Conservation (phyloP, 352 stramenopile species). For the Globisporangium nagaii region DNA sequence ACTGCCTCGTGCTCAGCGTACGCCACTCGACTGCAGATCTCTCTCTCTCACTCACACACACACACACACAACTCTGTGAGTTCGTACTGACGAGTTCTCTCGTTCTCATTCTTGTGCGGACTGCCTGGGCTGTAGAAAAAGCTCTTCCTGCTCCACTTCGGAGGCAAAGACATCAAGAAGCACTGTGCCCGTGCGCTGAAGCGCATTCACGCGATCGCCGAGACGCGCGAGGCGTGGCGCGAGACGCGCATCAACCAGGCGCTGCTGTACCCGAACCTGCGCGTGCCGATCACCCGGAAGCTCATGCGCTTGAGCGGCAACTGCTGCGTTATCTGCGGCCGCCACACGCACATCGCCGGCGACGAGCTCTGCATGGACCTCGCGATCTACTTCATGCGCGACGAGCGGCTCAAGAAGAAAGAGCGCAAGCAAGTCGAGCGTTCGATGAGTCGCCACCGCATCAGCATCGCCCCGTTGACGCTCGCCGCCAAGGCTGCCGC, state of each 20-base stretch:
- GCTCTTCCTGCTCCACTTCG: slow-evolving; percentile 68
- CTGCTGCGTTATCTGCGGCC: slow-evolving; percentile 66
- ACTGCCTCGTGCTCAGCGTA: slow-evolving; percentile 74
- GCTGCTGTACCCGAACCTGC: slow-evolving; percentile 57
- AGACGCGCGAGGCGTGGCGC: slow-evolving; percentile 59
- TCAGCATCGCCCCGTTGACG: slow-evolving; percentile 27
- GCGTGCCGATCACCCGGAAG: slow-evolving; percentile 73
- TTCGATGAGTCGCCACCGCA: slow-evolving; percentile 40
- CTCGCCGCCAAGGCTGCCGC: background rate
- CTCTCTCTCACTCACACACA: too few relatives aligned
- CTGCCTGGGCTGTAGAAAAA: slow-evolving; percentile 59
- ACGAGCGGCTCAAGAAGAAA: slow-evolving; percentile 53
- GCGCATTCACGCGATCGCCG: slow-evolving; percentile 42
- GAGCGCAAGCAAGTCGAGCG: slow-evolving; percentile 30
- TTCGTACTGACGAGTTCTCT: background rate
- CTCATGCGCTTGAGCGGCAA: slow-evolving; percentile 83
- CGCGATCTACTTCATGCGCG: slow-evolving; percentile 55
- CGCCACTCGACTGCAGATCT: slow-evolving; percentile 2
- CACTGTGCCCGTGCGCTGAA: slow-evolving; percentile 40
- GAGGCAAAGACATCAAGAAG: slow-evolving; percentile 57
- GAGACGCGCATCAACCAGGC: slow-evolving; percentile 73
- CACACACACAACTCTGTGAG: background rate
- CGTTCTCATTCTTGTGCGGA: too few relatives aligned
- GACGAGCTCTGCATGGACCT: slow-evolving; percentile 82
- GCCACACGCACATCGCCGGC: slow-evolving; percentile 60